Evolutionary conservation across 2,329 filamentous ascomycete genomes (phyloP), one percentile per base, ranked within the genome.

Genomic region (Fusarium cyanostomum): DNA sequence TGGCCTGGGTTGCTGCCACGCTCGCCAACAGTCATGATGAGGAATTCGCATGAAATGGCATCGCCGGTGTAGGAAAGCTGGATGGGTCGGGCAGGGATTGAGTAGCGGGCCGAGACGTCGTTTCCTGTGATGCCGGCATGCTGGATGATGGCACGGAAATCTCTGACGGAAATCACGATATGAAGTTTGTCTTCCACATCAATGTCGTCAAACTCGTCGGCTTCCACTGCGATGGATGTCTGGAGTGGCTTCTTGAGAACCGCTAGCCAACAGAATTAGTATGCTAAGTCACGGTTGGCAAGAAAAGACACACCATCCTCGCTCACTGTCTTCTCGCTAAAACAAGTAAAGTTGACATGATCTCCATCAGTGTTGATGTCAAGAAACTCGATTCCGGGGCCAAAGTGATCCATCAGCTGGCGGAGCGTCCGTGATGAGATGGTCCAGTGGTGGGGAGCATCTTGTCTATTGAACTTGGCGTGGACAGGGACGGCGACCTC

Each of bases 11-110:
- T 82, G 26, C 77, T 81, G 48, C 81, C 80, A 56, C 82, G 81
- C 65, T 92, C 90, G 12, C 91, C 91, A 8, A 90, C 87, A 1
- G 91, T 94, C 90, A 93, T 94, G 59, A 94, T 83, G 38, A 92
- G 89, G 68, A 93, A 94, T 64, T 94, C 89, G 74, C 88, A 92
- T 33, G 85, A 78, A 28, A 94, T 81, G 30, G 88, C 90, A 56
- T 89, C 87, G 37, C 85, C 83, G 21, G 84, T 82, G 70, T 94
- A 94, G 39, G 82, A 86, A 57, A 94, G 83, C 69, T 92, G 89
- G 72, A 94, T 84, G 1, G 91, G 91, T 13, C 86, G 84, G 13
- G 86, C 86, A 5, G 91, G 90, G 24, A 85, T 79, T 2, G 91
- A 93, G 75, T 93, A 94, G 50, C 82, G 81, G 11, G 90, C 89